phyloP scores from a whole-genome alignment of 495 filamentous ascomycete genomes.

The Aspergillus saccharolyticus region DNA sequence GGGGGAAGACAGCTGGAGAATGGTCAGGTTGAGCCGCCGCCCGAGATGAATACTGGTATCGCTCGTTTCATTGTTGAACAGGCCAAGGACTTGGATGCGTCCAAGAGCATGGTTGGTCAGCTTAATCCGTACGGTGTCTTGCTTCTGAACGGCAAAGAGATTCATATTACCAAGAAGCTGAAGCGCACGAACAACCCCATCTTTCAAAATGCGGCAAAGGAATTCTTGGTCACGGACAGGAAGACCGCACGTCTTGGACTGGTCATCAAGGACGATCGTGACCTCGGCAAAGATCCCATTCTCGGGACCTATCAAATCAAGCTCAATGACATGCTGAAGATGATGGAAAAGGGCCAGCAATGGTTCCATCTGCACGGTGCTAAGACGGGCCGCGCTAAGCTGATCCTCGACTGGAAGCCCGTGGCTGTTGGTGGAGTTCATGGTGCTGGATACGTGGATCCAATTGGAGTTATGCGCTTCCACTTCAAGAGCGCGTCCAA shows the following conservation, averaged over 20 bases:
- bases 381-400: slow-evolving; percentile 80
- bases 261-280: slow-evolving; percentile 91
- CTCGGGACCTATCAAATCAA: slow-evolving; percentile 92
- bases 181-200: slow-evolving; percentile 97
- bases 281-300: slow-evolving; percentile 74
- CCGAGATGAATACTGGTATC: slow-evolving; percentile 90
- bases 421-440: slow-evolving; percentile 73
- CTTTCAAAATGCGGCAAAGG: slow-evolving; percentile 84
- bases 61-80: slow-evolving; percentile 88
- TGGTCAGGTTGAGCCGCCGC: slow-evolving; percentile 71
- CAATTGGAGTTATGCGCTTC: slow-evolving; percentile 89
- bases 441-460: slow-evolving; percentile 85
- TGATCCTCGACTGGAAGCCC: slow-evolving; percentile 91
- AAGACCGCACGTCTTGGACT: slow-evolving; percentile 84
- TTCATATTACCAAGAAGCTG: slow-evolving; percentile 78
- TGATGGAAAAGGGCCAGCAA: slow-evolving; percentile 87
- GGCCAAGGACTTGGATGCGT: slow-evolving; percentile 89
- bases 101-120: slow-evolving; percentile 80
- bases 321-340: slow-evolving; percentile 83
- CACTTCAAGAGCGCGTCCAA: slow-evolving; percentile 81
- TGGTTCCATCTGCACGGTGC: slow-evolving; percentile 88
- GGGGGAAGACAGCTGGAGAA: slow-evolving; percentile 65
- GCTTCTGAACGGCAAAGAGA: slow-evolving; percentile 82
- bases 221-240: slow-evolving; percentile 87
- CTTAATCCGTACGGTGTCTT: slow-evolving; percentile 87